Conservation (phyloP, 169 alveolate species). For the Plasmodium billcollinsi region DNA sequence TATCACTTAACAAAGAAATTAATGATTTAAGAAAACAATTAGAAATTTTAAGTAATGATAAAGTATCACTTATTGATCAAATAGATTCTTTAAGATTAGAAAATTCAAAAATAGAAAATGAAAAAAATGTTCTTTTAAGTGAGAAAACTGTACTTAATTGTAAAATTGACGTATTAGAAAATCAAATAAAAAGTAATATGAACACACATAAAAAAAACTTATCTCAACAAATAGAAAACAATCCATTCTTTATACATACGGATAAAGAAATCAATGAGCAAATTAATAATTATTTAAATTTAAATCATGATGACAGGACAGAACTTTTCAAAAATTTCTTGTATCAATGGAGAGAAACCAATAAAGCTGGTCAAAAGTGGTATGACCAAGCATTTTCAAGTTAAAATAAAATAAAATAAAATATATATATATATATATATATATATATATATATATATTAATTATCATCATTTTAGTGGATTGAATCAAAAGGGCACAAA, state of each 20-base stretch:
- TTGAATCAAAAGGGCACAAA: no score
- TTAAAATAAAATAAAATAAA: background rate
- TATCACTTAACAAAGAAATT: conserved; percentile 56
- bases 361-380: conserved; percentile 72
- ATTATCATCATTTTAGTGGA: no score
- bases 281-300: conserved; percentile 38
- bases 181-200: conserved; percentile 37
- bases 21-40: conserved; percentile 57
- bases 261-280: conserved; percentile 69
- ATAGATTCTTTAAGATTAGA: conserved; percentile 67
- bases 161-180: conserved; percentile 72
- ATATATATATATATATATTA: no score
- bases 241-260: conserved; percentile 37
- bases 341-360: conserved; percentile 74
- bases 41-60: conserved; percentile 62
- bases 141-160: conserved; percentile 67
- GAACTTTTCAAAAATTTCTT: conserved; percentile 69
- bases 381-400: conserved; percentile 28
- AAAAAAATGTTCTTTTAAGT: conserved; percentile 67
- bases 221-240: conserved; percentile 9
- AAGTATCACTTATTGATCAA: conserved; percentile 26
- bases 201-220: background rate
- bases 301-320: conserved; percentile 63
- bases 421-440: background rate
- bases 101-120: conserved; percentile 73